Conservation (phyloP, 495 filamentous ascomycete genomes). For the Copromyces sp. region DNA sequence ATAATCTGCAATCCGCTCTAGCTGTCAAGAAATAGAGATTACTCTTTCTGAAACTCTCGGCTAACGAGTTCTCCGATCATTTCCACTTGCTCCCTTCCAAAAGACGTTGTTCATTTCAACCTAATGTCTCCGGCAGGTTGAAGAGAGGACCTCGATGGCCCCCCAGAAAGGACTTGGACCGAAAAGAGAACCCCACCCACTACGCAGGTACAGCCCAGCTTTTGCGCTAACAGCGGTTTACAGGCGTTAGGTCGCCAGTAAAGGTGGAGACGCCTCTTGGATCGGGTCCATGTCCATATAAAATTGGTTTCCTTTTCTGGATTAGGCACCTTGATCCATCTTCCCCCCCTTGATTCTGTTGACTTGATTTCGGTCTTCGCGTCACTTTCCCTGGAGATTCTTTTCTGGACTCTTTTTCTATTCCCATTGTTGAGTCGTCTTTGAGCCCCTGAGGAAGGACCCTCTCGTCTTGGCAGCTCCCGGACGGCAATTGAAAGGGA, state of each 20-base stretch:
- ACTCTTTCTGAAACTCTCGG: not conserved
- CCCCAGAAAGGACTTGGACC: not conserved
- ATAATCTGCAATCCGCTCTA: not conserved
- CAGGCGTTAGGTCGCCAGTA: not conserved
- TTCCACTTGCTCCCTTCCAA: not conserved
- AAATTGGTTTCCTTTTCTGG: not conserved
- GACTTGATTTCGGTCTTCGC: not conserved
- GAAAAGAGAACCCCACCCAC: not conserved
- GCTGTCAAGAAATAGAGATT: not conserved
- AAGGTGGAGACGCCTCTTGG: not conserved
- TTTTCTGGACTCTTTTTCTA: not conserved
- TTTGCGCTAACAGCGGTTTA: not conserved
- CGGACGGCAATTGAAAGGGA: not conserved
- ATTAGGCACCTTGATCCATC: not conserved
- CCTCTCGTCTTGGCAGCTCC: not conserved
- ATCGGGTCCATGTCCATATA: not conserved
- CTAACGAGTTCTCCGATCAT: not conserved
- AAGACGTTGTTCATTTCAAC: not conserved
- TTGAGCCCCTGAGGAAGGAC: not conserved
- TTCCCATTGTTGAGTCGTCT: not conserved
- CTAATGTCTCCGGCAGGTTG: not conserved
- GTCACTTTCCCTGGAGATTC: not conserved
- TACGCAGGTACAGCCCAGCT: not conserved
- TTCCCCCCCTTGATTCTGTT: not conserved
- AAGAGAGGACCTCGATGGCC: not conserved